A percentile compares a stretch with the other conserved stretches of the same genome.
phyloP scores from a whole-genome alignment of 2,329 filamentous ascomycete species.

The Botryotinia narcissicola region DNA sequence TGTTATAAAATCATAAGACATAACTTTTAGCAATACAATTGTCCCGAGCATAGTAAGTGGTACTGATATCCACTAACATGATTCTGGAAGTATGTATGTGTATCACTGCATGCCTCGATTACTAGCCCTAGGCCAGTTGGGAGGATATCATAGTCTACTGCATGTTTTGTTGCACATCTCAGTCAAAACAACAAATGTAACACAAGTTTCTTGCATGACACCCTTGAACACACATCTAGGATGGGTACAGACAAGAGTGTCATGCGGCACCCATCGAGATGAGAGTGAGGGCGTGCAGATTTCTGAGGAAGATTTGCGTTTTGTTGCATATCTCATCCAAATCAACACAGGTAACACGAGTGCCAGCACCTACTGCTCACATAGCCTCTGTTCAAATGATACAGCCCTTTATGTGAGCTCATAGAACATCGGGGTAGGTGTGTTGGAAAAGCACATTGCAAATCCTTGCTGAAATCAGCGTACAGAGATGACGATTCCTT shows the following conservation, averaged over 20 bases:
- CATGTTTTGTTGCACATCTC: slow-evolving; percentile 14
- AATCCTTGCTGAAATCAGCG: background rate
- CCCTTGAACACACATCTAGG: background rate
- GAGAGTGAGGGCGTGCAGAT: background rate
- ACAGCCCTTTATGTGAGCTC: background rate
- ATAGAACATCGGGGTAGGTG: background rate
- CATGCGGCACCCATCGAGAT: background rate
- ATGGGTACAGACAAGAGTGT: background rate
- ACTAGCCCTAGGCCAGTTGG: background rate
- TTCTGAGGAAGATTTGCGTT: background rate
- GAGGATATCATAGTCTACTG: background rate
- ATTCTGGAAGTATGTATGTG: background rate
- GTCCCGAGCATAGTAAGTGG: background rate
- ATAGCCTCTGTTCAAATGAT: background rate
- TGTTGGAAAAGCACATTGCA: background rate
- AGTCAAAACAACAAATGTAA: background rate
- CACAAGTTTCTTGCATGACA: background rate
- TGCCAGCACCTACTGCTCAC: background rate
- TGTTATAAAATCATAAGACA: background rate
- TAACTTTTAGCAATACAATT: background rate
- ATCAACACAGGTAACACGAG: slow-evolving; percentile 4
- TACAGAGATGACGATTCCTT: background rate
- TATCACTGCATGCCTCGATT: background rate
- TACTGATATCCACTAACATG: background rate
- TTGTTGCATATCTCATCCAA: slow-evolving; percentile 15